phyloP scores from a whole-genome alignment of 305 asterid genomes.

The Plantago lanceolata region DNA sequence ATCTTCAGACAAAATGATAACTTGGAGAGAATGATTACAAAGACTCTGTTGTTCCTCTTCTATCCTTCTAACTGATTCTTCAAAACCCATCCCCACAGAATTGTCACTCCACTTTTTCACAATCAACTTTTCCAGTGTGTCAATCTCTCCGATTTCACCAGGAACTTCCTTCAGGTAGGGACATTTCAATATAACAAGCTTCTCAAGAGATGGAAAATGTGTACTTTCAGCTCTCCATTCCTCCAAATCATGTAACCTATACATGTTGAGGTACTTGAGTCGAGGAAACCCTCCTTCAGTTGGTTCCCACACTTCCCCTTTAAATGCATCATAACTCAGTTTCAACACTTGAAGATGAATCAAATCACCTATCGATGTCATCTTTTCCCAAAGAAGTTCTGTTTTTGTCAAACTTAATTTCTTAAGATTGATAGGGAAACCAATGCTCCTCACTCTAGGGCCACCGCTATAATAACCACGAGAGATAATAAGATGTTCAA shows the following conservation, averaged over 20 bases:
- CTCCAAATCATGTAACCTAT: no score
- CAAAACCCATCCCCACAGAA: no score
- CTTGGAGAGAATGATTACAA: not conserved
- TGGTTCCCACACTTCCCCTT: not conserved
- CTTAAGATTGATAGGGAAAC: not conserved
- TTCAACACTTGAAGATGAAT: not conserved
- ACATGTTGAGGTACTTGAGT: no score
- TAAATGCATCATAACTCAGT: not conserved
- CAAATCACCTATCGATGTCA: not conserved
- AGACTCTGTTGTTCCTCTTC: not conserved
- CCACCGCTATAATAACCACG: not conserved
- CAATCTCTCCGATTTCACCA: not conserved
- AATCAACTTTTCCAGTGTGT: no score
- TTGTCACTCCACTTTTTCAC: no score
- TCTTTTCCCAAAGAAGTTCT: not conserved
- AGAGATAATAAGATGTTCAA: not conserved
- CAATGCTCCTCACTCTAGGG: not conserved
- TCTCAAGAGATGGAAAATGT: not conserved
- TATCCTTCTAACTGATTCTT: not conserved
- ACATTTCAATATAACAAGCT: not conserved
- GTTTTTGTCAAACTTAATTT: not conserved
- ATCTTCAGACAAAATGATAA: no score
- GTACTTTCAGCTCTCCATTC: no score
- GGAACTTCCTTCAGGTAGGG: no score
- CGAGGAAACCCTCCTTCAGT: no score